A percentile compares a stretch with the other conserved stretches of the same genome.
Conservation (phyloP, 768 basidiomycete species). For the Leccinum fibrillosum region DNA sequence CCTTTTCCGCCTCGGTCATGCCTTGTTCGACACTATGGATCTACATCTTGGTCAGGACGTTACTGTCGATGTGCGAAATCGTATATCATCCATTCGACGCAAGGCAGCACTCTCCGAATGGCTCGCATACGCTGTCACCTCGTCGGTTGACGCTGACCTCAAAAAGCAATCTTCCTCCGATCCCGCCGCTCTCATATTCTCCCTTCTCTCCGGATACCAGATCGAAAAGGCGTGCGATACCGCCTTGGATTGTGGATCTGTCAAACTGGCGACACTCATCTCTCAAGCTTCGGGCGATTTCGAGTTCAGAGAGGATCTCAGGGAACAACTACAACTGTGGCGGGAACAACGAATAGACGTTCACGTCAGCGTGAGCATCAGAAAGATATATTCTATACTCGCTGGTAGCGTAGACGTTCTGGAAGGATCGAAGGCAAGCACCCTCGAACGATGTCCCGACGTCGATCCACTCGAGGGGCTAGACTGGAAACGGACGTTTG, state of each 20-base stretch:
- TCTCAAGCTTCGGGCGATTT: conserved; percentile 82
- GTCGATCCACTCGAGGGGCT: conserved; percentile 65
- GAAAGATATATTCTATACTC: conserved; percentile 81
- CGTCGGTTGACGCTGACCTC: conserved; percentile 71
- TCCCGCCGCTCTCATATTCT: conserved; percentile 59
- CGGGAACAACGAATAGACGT: conserved; percentile 68
- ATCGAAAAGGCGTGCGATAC: conserved; percentile 75
- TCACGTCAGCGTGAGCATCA: conserved; percentile 62
- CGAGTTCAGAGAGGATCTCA: conserved; percentile 69
- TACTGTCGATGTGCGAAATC: conserved; percentile 59
- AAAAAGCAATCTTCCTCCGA: conserved; percentile 43
- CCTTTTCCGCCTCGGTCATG: conserved; percentile 84
- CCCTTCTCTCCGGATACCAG: conserved; percentile 83
- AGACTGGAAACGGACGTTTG: conserved; percentile 91
- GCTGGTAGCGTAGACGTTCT: conserved; percentile 69
- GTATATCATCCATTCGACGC: conserved; percentile 61
- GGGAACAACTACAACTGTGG: conserved; percentile 81
- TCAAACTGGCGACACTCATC: conserved; percentile 86
- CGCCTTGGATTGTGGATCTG: conserved; percentile 71
- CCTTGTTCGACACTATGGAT: conserved; percentile 84
- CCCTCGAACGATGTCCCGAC: conserved; percentile 51
- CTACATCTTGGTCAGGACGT: conserved; percentile 52
- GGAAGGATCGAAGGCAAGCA: conserved; percentile 50
- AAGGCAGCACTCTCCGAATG: conserved; percentile 81
- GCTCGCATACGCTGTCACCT: conserved; percentile 71